Evolutionary conservation across 192 early-diverging fungal species (phyloP).

Genomic region (Coemansia sp.): DNA sequence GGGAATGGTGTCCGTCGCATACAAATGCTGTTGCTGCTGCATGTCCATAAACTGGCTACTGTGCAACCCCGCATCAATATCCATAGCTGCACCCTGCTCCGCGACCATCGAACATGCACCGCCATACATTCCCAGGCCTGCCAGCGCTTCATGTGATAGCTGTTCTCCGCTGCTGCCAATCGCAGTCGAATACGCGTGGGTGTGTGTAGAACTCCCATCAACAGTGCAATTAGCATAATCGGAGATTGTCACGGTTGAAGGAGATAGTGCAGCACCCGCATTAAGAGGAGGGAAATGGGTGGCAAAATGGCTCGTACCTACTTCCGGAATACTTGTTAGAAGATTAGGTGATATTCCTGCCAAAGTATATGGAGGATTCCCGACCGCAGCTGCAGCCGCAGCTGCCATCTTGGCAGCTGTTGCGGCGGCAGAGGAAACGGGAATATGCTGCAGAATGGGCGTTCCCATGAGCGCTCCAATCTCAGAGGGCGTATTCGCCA

Average conservation of each 20-base stretch:
- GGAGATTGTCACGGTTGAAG: neutral
- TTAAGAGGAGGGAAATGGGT: conserved; percentile 2
- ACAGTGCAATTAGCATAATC: neutral
- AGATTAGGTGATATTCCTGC: neutral
- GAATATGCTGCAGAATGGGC: too few relatives aligned
- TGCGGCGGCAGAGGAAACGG: too few relatives aligned
- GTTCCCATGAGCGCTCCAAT: too few relatives aligned
- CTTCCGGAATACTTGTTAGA: neutral
- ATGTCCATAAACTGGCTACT: too few relatives aligned
- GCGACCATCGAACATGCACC: too few relatives aligned
- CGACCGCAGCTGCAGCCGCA: neutral
- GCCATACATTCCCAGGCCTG: too few relatives aligned
- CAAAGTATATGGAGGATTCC: neutral
- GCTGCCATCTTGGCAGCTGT: neutral
- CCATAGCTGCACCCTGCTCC: too few relatives aligned
- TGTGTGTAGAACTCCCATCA: neutral
- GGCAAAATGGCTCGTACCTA: neutral
- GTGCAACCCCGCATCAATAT: too few relatives aligned
- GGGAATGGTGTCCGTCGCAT: neutral
- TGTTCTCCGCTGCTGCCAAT: neutral
- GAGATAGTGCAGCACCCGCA: neutral
- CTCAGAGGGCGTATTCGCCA: too few relatives aligned
- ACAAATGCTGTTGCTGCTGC: too few relatives aligned
- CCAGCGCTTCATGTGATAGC: too few relatives aligned
- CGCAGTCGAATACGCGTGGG: neutral